Conservation (phyloP, 106 monocot species). For the Allium sativum region DNA sequence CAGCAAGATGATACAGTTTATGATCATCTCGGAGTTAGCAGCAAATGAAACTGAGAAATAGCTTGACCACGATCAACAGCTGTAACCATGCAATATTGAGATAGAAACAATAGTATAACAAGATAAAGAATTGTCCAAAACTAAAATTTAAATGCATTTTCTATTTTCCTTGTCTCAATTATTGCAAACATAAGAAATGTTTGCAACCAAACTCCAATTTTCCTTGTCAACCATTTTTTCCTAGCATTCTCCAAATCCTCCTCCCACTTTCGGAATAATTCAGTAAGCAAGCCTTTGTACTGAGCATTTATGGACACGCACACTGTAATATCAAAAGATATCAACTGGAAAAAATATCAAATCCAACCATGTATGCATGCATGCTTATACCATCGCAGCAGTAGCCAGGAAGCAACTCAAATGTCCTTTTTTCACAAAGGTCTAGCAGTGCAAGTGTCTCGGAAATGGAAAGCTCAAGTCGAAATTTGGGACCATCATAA, state of each 20-base stretch:
- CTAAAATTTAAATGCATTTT: too few relatives aligned
- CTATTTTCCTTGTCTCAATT: too few relatives aligned
- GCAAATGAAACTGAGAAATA: too few relatives aligned
- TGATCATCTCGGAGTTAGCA: too few relatives aligned
- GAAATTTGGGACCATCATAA: slow-evolving; percentile 93
- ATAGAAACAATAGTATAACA: too few relatives aligned
- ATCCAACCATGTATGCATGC: slow-evolving; percentile 6
- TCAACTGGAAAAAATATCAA: neutral
- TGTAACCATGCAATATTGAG: too few relatives aligned
- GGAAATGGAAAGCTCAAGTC: slow-evolving; percentile 84
- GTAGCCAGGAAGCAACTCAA: slow-evolving; percentile 10
- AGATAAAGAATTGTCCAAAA: too few relatives aligned
- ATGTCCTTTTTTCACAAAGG: slow-evolving; percentile 46
- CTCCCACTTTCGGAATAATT: slow-evolving; percentile 42
- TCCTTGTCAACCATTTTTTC: slow-evolving; percentile 35
- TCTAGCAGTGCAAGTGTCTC: slow-evolving; percentile 64
- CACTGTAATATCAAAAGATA: neutral
- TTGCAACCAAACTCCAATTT: slow-evolving; percentile 28
- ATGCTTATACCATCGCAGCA: slow-evolving; percentile 13
- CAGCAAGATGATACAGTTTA: too few relatives aligned
- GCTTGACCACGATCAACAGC: too few relatives aligned
- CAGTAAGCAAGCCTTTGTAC: slow-evolving; percentile 26
- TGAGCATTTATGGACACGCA: slow-evolving; percentile 50
- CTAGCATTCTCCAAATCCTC: slow-evolving; percentile 38
- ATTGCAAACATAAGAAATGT: too few relatives aligned